Evolutionary conservation across 2,329 filamentous ascomycete species (phyloP).

Genomic region (Fusarium globosum): DNA sequence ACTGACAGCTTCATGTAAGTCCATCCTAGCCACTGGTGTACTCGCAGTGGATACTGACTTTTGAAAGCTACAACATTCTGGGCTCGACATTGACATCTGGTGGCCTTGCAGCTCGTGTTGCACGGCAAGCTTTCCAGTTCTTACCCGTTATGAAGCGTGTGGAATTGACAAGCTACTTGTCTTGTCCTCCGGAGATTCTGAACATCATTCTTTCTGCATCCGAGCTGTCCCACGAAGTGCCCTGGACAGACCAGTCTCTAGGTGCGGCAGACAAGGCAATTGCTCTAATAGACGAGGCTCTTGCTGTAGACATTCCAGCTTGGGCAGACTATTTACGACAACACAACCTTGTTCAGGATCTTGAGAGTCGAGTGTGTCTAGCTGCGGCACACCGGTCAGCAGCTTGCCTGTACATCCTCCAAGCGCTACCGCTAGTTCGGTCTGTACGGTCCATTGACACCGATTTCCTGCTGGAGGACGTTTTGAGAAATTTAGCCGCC

Average conservation of each 20-base stretch:
- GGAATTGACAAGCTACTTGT: conserved; percentile 56
- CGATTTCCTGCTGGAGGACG: conserved; percentile 60
- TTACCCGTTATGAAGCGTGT: conserved; percentile 55
- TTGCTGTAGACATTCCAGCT: conserved; percentile 54
- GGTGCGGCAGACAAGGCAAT: conserved; percentile 52
- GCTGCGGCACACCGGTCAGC: conserved; percentile 60
- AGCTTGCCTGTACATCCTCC: conserved; percentile 60
- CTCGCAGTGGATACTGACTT: conserved; percentile 19
- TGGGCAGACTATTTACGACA: conserved; percentile 56
- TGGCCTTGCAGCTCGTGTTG: conserved; percentile 53
- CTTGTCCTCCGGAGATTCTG: conserved; percentile 56
- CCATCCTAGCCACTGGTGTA: background rate
- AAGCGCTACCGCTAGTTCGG: conserved; percentile 54
- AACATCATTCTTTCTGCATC: conserved; percentile 59
- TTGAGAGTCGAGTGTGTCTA: conserved; percentile 57
- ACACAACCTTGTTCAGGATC: conserved; percentile 51
- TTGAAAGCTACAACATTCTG: conserved; percentile 55
- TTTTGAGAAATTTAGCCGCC: conserved; percentile 61
- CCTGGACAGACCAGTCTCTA: conserved; percentile 47
- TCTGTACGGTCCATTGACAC: conserved; percentile 54
- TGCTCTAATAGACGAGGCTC: conserved; percentile 54
- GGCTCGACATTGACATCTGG: conserved; percentile 53
- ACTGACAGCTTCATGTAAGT: conserved; percentile 61
- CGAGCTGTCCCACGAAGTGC: conserved; percentile 55
- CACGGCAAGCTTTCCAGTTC: conserved; percentile 53